phyloP scores from a whole-genome alignment of 106 monocot species.

The Dioscorea alata region DNA sequence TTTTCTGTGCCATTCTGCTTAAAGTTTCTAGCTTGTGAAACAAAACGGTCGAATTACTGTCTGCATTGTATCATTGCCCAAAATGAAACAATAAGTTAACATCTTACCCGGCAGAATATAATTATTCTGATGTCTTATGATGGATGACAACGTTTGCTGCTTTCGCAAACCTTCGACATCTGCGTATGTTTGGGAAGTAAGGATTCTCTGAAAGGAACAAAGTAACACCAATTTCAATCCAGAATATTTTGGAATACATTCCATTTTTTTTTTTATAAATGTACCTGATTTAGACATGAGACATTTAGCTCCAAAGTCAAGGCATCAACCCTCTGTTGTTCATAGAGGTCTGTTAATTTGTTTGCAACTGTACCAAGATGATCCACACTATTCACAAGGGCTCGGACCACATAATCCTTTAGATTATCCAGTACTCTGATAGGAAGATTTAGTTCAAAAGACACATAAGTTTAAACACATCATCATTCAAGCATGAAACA shows the following conservation, averaged over 20 bases:
- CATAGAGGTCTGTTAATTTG: constrained; percentile 86
- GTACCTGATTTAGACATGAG: constrained; percentile 88
- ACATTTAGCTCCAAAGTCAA: constrained; percentile 65
- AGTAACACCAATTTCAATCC: constrained; percentile 5
- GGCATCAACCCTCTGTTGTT: constrained; percentile 64
- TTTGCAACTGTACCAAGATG: constrained; percentile 97
- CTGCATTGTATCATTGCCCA: neutral
- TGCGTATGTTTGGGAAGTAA: constrained; percentile 64
- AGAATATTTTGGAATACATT: too few relatives aligned
- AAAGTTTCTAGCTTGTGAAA: constrained; percentile 35
- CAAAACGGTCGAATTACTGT: neutral
- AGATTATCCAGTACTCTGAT: constrained; percentile 89
- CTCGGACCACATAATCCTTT: constrained; percentile 87
- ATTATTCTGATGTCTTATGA: constrained; percentile 79
- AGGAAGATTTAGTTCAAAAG: constrained; percentile 3
- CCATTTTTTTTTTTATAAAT: neutral
- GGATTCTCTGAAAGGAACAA: constrained; percentile 33
- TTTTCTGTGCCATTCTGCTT: constrained; percentile 20
- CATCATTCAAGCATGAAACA: too few relatives aligned
- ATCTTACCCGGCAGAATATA: constrained; percentile 82
- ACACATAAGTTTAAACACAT: neutral
- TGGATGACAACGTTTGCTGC: constrained; percentile 38
- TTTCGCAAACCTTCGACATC: constrained; percentile 74
- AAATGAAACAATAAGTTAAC: neutral
- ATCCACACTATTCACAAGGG: constrained; percentile 95